Percentiles rank a stretch among this genome's conserved stretches.
These are phyloP conservation scores for Globisporangium cederbergense DNA, from an alignment of 352 stramenopile genomes.

Conservation along the genomic window DNA sequence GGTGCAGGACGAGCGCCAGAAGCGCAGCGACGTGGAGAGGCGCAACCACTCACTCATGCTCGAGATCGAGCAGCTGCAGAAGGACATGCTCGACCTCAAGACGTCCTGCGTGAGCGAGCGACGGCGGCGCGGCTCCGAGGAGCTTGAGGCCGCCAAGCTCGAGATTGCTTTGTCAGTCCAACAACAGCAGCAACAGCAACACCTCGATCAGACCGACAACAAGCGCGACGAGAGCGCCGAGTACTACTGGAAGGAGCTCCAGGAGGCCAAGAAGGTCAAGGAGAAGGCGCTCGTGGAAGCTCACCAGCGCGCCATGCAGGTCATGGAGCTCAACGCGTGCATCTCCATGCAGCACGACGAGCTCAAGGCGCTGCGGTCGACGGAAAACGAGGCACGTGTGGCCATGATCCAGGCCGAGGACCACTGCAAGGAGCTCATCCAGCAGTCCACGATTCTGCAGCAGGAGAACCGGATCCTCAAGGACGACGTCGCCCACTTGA, in stretches of 20 bases:
- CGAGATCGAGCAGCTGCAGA: slow-evolving; percentile 67
- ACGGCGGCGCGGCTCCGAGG: slow-evolving; percentile 15
- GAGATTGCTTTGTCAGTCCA: background rate
- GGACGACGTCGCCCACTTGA: slow-evolving; percentile 50
- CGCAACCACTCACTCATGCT: slow-evolving; percentile 63
- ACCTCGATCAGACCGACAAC: background rate
- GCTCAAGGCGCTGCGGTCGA: slow-evolving; percentile 43
- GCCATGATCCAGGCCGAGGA: slow-evolving; percentile 43
- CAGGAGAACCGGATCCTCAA: slow-evolving; percentile 56
- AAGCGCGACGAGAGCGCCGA: slow-evolving; percentile 27
- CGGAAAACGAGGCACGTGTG: slow-evolving; percentile 31
- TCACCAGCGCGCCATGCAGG: slow-evolving; percentile 51
- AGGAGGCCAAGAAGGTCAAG: slow-evolving; percentile 47
- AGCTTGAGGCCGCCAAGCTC: background rate
- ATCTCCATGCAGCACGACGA: slow-evolving; percentile 81
- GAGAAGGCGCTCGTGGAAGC: slow-evolving; percentile 55
- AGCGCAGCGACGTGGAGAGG: slow-evolving; percentile 51
- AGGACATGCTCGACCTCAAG: slow-evolving; percentile 53
- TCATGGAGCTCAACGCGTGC: slow-evolving; percentile 68
- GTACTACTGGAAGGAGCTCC: slow-evolving; percentile 57
- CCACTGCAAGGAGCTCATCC: slow-evolving; percentile 34
- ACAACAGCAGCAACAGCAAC: background rate
- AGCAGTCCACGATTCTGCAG: slow-evolving; percentile 43
- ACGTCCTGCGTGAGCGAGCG: slow-evolving; percentile 24
- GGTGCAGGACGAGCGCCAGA: slow-evolving; percentile 50